Base-by-base conservation (phyloP, 495 filamentous ascomycete genomes). In the Trichoderma erinaceum region DNA sequence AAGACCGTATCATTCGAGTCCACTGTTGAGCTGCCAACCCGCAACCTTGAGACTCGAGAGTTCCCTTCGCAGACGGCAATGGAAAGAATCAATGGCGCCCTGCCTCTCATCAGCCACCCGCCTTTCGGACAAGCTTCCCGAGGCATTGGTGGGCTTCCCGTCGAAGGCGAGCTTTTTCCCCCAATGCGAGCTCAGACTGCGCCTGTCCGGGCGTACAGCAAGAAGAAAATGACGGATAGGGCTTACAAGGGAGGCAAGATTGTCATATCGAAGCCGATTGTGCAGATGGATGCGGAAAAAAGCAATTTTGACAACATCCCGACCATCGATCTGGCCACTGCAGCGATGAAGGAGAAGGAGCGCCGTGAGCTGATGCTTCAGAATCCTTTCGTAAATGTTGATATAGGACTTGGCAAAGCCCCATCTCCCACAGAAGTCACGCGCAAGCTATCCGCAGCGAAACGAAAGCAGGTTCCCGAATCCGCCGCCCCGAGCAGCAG, bases 221-320 rank as follows among this genome's bases (percentile, higher is more conserved):
- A 68, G 41, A 72, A 71, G 61, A 70, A 77, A 67, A 81, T 80
- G 71, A 15, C 56, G 56, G 56, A 61, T 15, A 61, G 29, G 27
- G 56, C 56, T 21, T 61, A 15, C 56, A 72, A 71, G 61, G 46
- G 68, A 29, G 76, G 74, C 48, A 84, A 76, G 61, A 66, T 83
- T 8, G 69, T 73, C 13, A 86, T 86, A 63, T 81, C 83, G 27
- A 75, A 78, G n/a, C 84, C 84, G 29, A 75, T 86, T 64, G 67
- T 82, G 46, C 73, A 79, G 68, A 71, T 75, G 50, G 75, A 75
- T 41, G 69, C 66, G 67, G 38, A 78, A 81, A 65, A 74, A 79
- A 15, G 12, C 56, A 32, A 18, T 13, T 69, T 84, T 64, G 75
- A 75, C 70, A 77, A 77, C 70, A 82, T 83, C 68, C 69, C 76